phyloP scores from a whole-genome alignment of 305 asterid species.

The Fraxinus albicans region DNA sequence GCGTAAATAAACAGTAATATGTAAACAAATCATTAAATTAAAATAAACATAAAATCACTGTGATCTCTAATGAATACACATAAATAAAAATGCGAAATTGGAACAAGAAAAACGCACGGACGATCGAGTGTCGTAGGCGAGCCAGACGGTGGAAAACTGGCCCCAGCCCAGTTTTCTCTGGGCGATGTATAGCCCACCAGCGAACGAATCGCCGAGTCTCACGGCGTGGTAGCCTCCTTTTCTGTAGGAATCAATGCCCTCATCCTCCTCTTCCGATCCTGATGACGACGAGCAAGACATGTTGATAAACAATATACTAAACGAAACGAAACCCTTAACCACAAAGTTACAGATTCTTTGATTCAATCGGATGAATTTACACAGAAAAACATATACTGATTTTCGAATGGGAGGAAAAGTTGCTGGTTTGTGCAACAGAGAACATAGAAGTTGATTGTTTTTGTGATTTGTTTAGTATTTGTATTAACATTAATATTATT shows the following conservation, averaged over 20 bases:
- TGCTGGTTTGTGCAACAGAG: slow-evolving; percentile 28
- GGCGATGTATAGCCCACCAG: slow-evolving; percentile 86
- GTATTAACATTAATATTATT: slow-evolving; percentile 27
- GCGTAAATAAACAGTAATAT: background rate
- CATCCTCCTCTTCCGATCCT: slow-evolving; percentile 97
- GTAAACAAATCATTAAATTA: background rate
- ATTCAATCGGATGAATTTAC: background rate
- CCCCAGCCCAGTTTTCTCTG: slow-evolving; percentile 99
- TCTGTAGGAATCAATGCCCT: slow-evolving; percentile 80
- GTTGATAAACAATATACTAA: slow-evolving; percentile 22
- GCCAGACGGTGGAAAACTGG: slow-evolving; percentile 98
- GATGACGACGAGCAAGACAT: slow-evolving; percentile 92
- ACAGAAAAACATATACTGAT: background rate
- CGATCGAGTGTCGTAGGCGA: slow-evolving; percentile 77
- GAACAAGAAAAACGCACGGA: slow-evolving; percentile 49
- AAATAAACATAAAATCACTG: background rate
- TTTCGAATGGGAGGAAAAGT: slow-evolving; percentile 32
- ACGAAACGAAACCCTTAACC: background rate
- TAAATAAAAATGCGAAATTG: background rate
- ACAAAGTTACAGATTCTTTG: background rate
- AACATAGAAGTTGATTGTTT: slow-evolving; percentile 10
- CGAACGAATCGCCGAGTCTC: slow-evolving; percentile 81
- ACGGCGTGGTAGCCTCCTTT: slow-evolving; percentile 99
- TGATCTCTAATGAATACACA: background rate
- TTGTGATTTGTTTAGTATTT: slow-evolving; percentile 2